A percentile compares a stretch with the other conserved stretches of the same genome.
Evolutionary conservation across 768 basidiomycete species (phyloP).

Genomic region (Mycena vitilis): DNA sequence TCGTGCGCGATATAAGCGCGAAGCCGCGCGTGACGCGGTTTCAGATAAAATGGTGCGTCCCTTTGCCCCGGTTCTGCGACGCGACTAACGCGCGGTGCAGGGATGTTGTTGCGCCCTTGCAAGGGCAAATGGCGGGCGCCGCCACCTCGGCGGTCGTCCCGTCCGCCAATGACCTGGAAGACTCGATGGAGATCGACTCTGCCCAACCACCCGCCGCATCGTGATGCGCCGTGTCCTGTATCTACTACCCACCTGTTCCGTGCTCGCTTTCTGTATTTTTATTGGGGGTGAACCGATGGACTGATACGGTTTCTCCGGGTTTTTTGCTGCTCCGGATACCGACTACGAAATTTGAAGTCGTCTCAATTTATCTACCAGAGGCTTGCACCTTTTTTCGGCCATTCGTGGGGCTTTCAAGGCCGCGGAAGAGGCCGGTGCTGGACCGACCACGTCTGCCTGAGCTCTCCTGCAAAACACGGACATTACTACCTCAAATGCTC

Average conservation of each 20-base stretch:
- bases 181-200: slow-evolving; percentile 35
- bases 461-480: too few species aligned
- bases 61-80: neutral
- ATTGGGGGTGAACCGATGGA: slow-evolving; percentile 9
- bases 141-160: slow-evolving; percentile 80
- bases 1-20: slow-evolving; percentile 88
- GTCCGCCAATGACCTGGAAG: slow-evolving; percentile 75
- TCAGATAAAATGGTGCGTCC: slow-evolving; percentile 84
- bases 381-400: too few species aligned
- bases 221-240: slow-evolving; percentile 7
- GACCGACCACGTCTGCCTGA: too few species aligned
- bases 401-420: too few species aligned
- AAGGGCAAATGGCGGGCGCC: slow-evolving; percentile 63
- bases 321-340: too few species aligned
- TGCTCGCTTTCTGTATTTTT: slow-evolving; percentile 31
- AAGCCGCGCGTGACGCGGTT: slow-evolving; percentile 96
- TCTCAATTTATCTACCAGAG: too few species aligned
- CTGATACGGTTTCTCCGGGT: neutral
- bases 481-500: neutral
- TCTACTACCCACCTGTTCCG: neutral
- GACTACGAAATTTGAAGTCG: too few species aligned
- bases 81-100: slow-evolving; percentile 47
- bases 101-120: slow-evolving; percentile 71
- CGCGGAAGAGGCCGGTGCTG: too few species aligned
- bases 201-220: slow-evolving; percentile 2